phyloP scores from a whole-genome alignment of 2,329 filamentous ascomycete genomes.

The Sporothrix variecibatus region DNA sequence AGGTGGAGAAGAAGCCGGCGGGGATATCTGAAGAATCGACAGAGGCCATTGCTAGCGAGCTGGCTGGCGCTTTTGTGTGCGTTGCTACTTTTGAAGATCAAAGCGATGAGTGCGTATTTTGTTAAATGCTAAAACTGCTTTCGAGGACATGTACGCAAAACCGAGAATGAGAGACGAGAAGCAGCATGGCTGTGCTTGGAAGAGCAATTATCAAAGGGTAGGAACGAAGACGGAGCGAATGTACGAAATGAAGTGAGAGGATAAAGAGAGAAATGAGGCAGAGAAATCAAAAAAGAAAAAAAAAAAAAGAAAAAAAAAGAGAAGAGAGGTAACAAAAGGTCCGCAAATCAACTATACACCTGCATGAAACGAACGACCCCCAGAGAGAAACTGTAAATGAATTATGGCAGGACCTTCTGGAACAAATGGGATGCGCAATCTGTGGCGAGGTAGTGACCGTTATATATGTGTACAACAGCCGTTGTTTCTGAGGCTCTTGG shows the following conservation, averaged over 20 bases:
- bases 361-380: neutral
- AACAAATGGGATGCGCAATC: neutral
- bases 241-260: neutral
- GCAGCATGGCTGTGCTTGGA: neutral
- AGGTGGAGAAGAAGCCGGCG: slow-evolving; percentile 36
- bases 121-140: neutral
- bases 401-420: neutral
- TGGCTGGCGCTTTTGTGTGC: neutral
- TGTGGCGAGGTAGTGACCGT: neutral
- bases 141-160: neutral
- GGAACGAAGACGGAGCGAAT: neutral
- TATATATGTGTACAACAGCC: slow-evolving; percentile 4
- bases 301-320: neutral
- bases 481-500: no score
- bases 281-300: neutral
- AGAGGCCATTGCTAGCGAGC: slow-evolving; percentile 14
- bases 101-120: neutral
- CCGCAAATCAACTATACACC: neutral
- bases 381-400: neutral
- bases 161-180: slow-evolving; percentile 7
- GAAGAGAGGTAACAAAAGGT: neutral
- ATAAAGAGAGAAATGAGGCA: neutral
- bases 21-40: slow-evolving; percentile 27
- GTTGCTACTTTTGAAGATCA: neutral
- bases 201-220: neutral